Conservation (phyloP, 2,329 filamentous ascomycete species). For the Xylaria digitata region DNA sequence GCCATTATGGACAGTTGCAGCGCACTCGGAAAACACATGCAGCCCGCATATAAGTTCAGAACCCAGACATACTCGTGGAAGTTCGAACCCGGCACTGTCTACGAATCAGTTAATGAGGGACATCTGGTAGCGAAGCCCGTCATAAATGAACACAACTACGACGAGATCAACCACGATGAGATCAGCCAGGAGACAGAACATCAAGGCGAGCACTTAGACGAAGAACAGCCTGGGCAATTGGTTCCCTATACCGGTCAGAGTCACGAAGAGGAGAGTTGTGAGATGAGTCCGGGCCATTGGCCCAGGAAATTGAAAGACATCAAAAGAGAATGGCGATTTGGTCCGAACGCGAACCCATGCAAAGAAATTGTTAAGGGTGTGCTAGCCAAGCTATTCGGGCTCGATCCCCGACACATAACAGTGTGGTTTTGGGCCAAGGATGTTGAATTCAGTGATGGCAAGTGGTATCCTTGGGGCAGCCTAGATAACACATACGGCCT, state of each 20-base stretch:
- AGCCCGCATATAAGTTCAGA: constrained; percentile 34
- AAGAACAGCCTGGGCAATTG: constrained; percentile 1
- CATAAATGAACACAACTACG: constrained; percentile 5
- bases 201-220: neutral
- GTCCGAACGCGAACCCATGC: constrained; percentile 28
- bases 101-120: constrained; percentile 27
- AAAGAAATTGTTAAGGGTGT: constrained; percentile 27
- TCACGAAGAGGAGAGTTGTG: constrained; percentile 1
- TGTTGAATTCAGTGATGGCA: constrained; percentile 25
- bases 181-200: constrained; percentile 15
- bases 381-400: constrained; percentile 22
- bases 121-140: constrained; percentile 25
- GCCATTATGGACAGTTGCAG: constrained; percentile 29
- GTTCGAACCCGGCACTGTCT: constrained; percentile 35
- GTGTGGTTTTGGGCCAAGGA: constrained; percentile 33
- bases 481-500: constrained; percentile 33
- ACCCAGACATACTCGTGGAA: constrained; percentile 28
- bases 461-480: constrained; percentile 36
- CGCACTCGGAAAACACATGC: constrained; percentile 28
- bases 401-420: constrained; percentile 27
- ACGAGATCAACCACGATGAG: constrained; percentile 2
- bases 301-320: constrained; percentile 25
- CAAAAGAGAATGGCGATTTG: constrained; percentile 26
- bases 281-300: constrained; percentile 1
- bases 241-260: constrained; percentile 16